Conservation (phyloP, 2,329 filamentous ascomycete species). For the Aquanectria penicillioides region DNA sequence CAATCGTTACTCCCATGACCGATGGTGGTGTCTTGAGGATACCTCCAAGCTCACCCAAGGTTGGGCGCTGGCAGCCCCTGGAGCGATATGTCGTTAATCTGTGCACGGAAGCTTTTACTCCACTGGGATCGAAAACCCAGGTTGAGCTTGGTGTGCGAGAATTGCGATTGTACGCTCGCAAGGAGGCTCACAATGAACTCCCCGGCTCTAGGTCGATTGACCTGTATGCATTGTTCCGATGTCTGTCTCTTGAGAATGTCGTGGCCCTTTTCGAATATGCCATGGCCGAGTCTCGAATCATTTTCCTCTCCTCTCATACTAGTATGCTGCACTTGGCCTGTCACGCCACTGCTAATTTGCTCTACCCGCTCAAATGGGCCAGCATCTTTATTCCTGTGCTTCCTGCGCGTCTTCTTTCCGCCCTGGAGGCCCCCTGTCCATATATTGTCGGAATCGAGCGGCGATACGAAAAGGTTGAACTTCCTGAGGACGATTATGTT, state of each 20-base stretch:
- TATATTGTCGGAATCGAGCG: slow-evolving; percentile 97
- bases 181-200: slow-evolving; percentile 92
- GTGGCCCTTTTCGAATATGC: slow-evolving; percentile 93
- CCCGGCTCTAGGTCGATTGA: slow-evolving; percentile 92
- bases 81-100: slow-evolving; percentile 98
- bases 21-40: slow-evolving; percentile 85
- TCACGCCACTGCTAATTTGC: slow-evolving; percentile 82
- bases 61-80: slow-evolving; percentile 94
- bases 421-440: slow-evolving; percentile 92
- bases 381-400: slow-evolving; percentile 95
- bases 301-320: slow-evolving; percentile 93
- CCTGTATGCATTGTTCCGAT: slow-evolving; percentile 91
- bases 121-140: slow-evolving; percentile 92
- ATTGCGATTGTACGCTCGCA: slow-evolving; percentile 88
- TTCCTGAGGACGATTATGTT: slow-evolving; percentile 96
- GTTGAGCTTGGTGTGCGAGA: slow-evolving; percentile 92
- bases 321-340: slow-evolving; percentile 95
- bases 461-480: slow-evolving; percentile 84
- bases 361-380: slow-evolving; percentile 93
- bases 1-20: slow-evolving; percentile 94
- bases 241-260: slow-evolving; percentile 90
- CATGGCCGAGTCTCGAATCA: slow-evolving; percentile 92
- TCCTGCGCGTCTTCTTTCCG: slow-evolving; percentile 86
- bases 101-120: slow-evolving; percentile 93
- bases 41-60: slow-evolving; percentile 86